Base-by-base conservation (phyloP, 2,329 filamentous ascomycete genomes). In the Fusarium multiceps region DNA sequence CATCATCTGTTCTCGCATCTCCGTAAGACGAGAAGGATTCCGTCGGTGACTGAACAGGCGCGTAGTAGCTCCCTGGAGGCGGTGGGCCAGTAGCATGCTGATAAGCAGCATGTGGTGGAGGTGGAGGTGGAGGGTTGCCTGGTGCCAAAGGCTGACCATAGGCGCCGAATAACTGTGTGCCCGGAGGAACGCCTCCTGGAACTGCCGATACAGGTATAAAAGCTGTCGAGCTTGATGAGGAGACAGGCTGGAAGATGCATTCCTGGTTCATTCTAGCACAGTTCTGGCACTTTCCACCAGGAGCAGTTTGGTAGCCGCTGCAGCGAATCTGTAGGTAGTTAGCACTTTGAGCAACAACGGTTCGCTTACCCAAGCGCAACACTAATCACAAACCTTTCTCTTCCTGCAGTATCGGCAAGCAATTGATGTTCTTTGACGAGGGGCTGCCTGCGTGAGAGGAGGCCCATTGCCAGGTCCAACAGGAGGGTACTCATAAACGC, bases 201-300 rank as follows among this genome's bases (percentile, higher is more conserved):
- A 89, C 80, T 18, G 87, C 86, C 4, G 86, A 87, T 7, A 89
- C 85, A 3, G 87, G 87, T 16, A 89, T 86, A 66, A 89, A 89
- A 2, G 87, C 86, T 2, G 86, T 87, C 7, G 85, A 85, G 41
- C 84, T 83, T 13, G 85, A 84, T 0, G 84, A 86, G 6, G 85
- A 87, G 2, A 89, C 87, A 0, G 87, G 87, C 72, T 89, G 87
- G 63, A 89, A 89, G 16, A 89, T 83, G 63, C 87, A 89, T 65
- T 89, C 87, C 70, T 89, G 87, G 50, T 87, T 87, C 79, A 88
- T 88, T 66, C 88, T 86, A 41, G 87, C 86, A 72, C 87, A 89
- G 71, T 89, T 89, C 57, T 86, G 84, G 69, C 87, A 89, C 68
- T 88, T 88, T 13, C 87, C 87, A 21, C 87, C 87, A 0, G 85